A percentile compares a stretch with the other conserved stretches of the same genome.
These are phyloP conservation scores for Kwoniella europaea DNA, from an alignment of 768 basidiomycete species.

Conservation along the genomic window DNA sequence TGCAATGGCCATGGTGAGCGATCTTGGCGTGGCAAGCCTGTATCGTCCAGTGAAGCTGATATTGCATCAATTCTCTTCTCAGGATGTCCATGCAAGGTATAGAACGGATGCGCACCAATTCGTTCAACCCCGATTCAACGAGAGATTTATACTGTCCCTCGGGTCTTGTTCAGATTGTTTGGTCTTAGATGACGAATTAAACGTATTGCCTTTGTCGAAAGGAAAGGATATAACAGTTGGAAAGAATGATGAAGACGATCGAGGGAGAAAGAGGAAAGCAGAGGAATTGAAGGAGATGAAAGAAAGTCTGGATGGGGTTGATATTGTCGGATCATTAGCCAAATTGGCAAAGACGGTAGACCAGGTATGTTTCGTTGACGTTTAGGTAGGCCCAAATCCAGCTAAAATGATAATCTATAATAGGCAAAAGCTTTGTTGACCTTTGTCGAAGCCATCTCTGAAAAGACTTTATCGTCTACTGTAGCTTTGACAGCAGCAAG, in stretches of 20 bases:
- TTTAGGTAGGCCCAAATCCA: too few relatives aligned
- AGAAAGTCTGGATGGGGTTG: slow-evolving; percentile 76
- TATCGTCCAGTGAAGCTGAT: background rate
- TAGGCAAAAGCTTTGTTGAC: slow-evolving; percentile 83
- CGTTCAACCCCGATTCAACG: slow-evolving; percentile 84
- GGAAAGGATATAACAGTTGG: slow-evolving; percentile 87
- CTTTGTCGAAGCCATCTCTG: slow-evolving; percentile 83
- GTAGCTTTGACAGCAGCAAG: slow-evolving; percentile 92
- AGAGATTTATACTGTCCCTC: slow-evolving; percentile 96
- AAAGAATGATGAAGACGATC: slow-evolving; percentile 60
- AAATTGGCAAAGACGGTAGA: slow-evolving; percentile 90
- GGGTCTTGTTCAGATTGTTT: slow-evolving; percentile 91
- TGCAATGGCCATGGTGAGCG: slow-evolving; percentile 75
- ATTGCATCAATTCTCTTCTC: background rate
- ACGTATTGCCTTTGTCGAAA: slow-evolving; percentile 91
- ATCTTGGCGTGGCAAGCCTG: background rate
- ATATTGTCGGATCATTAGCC: slow-evolving; percentile 84
- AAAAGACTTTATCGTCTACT: slow-evolving; percentile 91
- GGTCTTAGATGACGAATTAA: slow-evolving; percentile 95
- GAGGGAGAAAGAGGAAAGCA: slow-evolving; percentile 64
- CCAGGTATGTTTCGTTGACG: slow-evolving; percentile 64
- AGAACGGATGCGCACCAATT: slow-evolving; percentile 84
- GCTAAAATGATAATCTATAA: too few relatives aligned
- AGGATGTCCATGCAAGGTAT: slow-evolving; percentile 97
- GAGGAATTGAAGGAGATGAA: slow-evolving; percentile 77